Percentiles rank a stretch among this genome's conserved stretches.
Conservation (phyloP, 2,329 filamentous ascomycete genomes). For the Fusarium continuum region DNA sequence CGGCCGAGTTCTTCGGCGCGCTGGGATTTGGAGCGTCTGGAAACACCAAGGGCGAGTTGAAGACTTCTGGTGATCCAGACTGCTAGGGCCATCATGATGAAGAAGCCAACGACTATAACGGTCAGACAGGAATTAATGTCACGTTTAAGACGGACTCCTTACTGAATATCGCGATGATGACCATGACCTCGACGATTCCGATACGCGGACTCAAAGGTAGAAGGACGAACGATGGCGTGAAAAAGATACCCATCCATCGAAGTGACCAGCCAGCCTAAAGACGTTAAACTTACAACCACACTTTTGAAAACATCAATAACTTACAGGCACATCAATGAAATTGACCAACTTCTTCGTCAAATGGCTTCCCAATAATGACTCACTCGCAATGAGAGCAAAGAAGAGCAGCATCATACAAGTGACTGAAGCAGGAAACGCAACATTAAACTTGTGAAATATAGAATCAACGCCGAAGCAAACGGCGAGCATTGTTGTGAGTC, state of each 20-base stretch:
- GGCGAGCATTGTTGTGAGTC: conserved; percentile 52
- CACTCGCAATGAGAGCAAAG: conserved; percentile 57
- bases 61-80: conserved; percentile 64
- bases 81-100: conserved; percentile 60
- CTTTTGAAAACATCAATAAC: conserved; percentile 6
- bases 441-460: conserved; percentile 55
- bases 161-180: conserved; percentile 69
- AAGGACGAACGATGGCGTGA: conserved; percentile 67
- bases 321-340: conserved; percentile 63
- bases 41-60: conserved; percentile 60
- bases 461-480: conserved; percentile 56
- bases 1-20: conserved; percentile 58
- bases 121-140: not conserved
- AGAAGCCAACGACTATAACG: conserved; percentile 62
- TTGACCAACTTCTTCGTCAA: conserved; percentile 58
- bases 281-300: not conserved
- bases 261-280: conserved; percentile 64
- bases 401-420: conserved; percentile 66
- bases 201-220: conserved; percentile 65
- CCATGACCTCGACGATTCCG: conserved; percentile 62
- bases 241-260: conserved; percentile 67
- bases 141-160: conserved; percentile 36
- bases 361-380: conserved; percentile 58
- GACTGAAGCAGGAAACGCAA: conserved; percentile 68
- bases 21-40: conserved; percentile 61